Evolutionary conservation across 2,329 filamentous ascomycete species (phyloP).

Genomic region (Stagonosporopsis tanaceti): DNA sequence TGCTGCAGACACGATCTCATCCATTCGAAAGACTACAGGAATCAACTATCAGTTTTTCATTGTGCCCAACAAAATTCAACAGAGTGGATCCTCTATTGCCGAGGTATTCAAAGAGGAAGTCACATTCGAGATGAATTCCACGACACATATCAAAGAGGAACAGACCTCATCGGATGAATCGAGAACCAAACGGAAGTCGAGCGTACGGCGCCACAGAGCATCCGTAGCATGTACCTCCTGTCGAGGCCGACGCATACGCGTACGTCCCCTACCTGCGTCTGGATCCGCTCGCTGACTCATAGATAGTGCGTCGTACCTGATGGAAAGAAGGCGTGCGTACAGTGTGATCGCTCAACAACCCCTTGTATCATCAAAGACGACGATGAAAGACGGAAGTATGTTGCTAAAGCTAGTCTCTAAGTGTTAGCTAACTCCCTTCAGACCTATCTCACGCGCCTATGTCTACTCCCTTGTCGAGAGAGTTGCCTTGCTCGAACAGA

Average conservation of each 20-base stretch:
- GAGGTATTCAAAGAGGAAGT: neutral
- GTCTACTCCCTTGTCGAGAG: conserved; percentile 65
- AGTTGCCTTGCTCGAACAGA: conserved; percentile 60
- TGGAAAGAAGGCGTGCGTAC: conserved; percentile 60
- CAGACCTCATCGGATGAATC: conserved; percentile 18
- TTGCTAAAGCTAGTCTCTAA: neutral
- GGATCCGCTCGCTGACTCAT: conserved; percentile 32
- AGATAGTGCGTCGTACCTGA: conserved; percentile 62
- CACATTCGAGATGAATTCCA: neutral
- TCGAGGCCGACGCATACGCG: conserved; percentile 55
- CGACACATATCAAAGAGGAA: conserved; percentile 7
- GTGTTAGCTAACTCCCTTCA: conserved; percentile 33
- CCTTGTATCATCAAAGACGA: conserved; percentile 66
- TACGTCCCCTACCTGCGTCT: conserved; percentile 29
- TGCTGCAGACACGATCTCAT: neutral
- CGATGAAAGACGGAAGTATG: conserved; percentile 63
- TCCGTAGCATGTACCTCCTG: conserved; percentile 65
- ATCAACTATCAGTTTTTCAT: neutral
- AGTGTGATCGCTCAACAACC: conserved; percentile 61
- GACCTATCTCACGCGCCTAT: conserved; percentile 66
- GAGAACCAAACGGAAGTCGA: conserved; percentile 29
- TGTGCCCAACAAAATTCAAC: neutral
- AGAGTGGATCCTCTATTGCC: neutral
- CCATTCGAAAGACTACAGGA: neutral
- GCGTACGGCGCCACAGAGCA: conserved; percentile 54